phyloP scores from a whole-genome alignment of 768 basidiomycete species.

The Rhodotorula graminis region DNA sequence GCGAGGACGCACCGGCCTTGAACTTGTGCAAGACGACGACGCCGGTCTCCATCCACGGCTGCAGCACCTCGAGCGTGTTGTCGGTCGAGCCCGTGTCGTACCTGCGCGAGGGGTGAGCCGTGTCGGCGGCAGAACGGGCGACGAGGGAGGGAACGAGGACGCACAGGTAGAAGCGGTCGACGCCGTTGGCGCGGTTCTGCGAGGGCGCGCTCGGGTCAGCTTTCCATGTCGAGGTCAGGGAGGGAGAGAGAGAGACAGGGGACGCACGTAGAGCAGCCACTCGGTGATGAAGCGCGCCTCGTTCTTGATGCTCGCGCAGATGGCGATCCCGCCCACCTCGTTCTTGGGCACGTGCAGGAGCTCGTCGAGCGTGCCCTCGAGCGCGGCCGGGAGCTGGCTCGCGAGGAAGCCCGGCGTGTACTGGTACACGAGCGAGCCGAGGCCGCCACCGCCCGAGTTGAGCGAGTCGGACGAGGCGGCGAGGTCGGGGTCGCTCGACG shows the following conservation, averaged over 20 bases:
- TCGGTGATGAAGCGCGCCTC: neutral
- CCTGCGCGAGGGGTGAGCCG: neutral
- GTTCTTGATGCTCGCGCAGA: neutral
- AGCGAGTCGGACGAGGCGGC: too few species aligned
- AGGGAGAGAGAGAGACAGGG: neutral
- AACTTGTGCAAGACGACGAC: slow-evolving; percentile 10
- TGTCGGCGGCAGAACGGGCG: too few species aligned
- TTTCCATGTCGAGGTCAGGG: too few species aligned
- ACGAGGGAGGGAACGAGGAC: neutral
- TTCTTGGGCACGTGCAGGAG: neutral
- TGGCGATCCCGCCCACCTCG: neutral
- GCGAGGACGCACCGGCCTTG: neutral
- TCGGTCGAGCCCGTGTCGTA: slow-evolving; percentile 23
- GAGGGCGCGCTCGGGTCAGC: neutral
- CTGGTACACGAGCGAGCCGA: too few species aligned
- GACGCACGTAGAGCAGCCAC: slow-evolving; percentile 16
- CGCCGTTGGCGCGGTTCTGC: slow-evolving; percentile 2
- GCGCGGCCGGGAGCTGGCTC: too few species aligned
- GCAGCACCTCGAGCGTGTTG: slow-evolving; percentile 12
- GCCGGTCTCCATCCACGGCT: slow-evolving; percentile 15
- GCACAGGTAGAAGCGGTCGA: slow-evolving; percentile 19
- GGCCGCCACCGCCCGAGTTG: too few species aligned
- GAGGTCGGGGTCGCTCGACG: too few species aligned
- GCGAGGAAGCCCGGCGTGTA: too few species aligned
- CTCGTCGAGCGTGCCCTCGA: neutral